Evolutionary conservation across 768 basidiomycete species (phyloP).

Genomic region (Sutorius australiensis): DNA sequence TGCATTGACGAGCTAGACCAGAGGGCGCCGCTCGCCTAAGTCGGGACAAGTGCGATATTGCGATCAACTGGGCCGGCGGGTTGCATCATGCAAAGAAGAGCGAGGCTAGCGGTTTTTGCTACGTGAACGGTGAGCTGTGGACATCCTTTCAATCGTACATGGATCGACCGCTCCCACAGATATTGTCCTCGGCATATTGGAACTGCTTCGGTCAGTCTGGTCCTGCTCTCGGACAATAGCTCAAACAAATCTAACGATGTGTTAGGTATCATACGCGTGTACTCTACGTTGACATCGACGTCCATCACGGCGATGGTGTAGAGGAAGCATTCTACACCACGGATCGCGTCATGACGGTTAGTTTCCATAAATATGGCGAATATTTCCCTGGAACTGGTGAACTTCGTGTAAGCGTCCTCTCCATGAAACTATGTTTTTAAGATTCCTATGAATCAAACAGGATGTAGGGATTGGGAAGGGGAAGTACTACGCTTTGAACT

Average conservation of each 20-base stretch:
- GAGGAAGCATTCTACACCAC: constrained; percentile 99
- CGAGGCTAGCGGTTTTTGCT: constrained; percentile 98
- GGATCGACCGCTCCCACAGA: constrained; percentile 46
- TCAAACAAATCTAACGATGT: background rate
- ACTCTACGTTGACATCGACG: constrained; percentile 97
- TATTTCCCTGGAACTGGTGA: constrained; percentile 99
- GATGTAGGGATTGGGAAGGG: constrained; percentile 94
- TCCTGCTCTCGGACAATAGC: background rate
- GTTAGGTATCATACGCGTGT: constrained; percentile 87
- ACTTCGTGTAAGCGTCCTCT: constrained; percentile 57
- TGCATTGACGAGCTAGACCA: constrained; percentile 31
- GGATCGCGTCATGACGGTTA: constrained; percentile 97
- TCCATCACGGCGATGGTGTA: constrained; percentile 98
- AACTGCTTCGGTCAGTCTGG: constrained; percentile 69
- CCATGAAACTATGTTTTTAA: background rate
- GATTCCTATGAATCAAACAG: constrained; percentile 36
- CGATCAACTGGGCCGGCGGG: constrained; percentile 98
- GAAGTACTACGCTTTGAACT: constrained; percentile 91
- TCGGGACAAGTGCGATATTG: constrained; percentile 97
- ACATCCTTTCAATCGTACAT: background rate
- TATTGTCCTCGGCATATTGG: constrained; percentile 94
- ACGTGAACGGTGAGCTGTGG: constrained; percentile 75
- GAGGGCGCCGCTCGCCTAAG: constrained; percentile 97
- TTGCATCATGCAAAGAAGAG: constrained; percentile 99
- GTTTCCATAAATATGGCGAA: constrained; percentile 98